Percentiles rank a stretch among this genome's conserved stretches.
Evolutionary conservation across 2,329 filamentous ascomycete genomes (phyloP).

Genomic region (Apiospora sp.): DNA sequence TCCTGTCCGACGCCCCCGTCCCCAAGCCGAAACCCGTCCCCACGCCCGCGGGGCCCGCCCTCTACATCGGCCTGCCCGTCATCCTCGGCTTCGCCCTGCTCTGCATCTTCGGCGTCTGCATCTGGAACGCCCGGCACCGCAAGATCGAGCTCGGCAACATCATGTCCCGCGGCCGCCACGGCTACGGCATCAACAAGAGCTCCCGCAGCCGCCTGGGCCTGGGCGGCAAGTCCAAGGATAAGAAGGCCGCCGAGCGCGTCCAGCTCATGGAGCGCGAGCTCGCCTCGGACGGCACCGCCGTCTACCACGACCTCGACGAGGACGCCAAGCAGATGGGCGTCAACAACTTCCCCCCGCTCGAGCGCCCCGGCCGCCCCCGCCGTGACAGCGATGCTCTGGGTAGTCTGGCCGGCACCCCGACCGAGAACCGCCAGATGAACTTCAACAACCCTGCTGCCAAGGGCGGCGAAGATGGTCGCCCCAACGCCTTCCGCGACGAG

Average conservation of each 20-base stretch:
- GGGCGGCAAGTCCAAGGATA: constrained; percentile 37
- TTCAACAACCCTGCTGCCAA: constrained; percentile 37
- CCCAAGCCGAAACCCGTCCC: constrained; percentile 43
- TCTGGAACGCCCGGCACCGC: constrained; percentile 63
- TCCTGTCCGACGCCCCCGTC: constrained; percentile 41
- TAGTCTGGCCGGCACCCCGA: constrained; percentile 57
- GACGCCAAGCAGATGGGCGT: constrained; percentile 31
- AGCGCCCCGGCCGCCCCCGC: constrained; percentile 32
- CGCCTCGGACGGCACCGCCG: constrained; percentile 38
- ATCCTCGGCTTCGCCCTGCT: constrained; percentile 56
- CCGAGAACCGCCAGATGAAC: constrained; percentile 50
- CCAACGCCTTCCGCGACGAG: constrained; percentile 60
- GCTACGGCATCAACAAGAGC: constrained; percentile 53
- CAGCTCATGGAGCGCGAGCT: constrained; percentile 52
- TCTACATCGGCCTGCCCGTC: constrained; percentile 62
- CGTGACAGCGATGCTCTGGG: constrained; percentile 58
- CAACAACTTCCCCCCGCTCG: not conserved
- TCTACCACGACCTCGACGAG: constrained; percentile 49
- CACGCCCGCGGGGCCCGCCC: constrained; percentile 47
- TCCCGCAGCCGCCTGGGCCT: constrained; percentile 45
- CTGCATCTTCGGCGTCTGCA: constrained; percentile 60
- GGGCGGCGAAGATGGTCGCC: constrained; percentile 24
- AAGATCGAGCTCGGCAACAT: constrained; percentile 59
- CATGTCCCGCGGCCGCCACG: constrained; percentile 55
- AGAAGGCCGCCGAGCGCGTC: constrained; percentile 48